Percentiles rank a stretch among this genome's conserved stretches.
Evolutionary conservation across 2,329 filamentous ascomycete genomes (phyloP).

Genomic region (Neofusicoccum umdonicola): DNA sequence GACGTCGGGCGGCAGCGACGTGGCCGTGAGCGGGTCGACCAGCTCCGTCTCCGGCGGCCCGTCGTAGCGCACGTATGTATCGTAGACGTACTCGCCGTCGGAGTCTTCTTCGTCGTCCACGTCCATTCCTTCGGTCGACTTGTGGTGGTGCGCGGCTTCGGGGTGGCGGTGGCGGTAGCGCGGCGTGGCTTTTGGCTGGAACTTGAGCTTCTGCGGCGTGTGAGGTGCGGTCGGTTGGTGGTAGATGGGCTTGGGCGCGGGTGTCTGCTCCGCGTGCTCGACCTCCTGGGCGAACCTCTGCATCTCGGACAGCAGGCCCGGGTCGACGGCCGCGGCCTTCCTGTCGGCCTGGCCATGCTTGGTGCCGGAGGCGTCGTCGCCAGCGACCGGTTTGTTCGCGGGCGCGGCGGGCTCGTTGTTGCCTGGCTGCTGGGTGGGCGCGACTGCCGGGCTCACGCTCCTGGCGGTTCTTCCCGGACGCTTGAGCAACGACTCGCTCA

Average conservation of each 20-base stretch:
- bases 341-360: not conserved
- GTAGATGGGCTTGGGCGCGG: not conserved
- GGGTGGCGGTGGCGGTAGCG: constrained; percentile 36
- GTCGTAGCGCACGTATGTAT: constrained; percentile 57
- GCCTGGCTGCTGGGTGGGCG: not conserved
- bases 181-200: constrained; percentile 34
- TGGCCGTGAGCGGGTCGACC: constrained; percentile 20
- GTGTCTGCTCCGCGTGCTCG: constrained; percentile 23
- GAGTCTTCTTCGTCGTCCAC: constrained; percentile 41
- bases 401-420: constrained; percentile 7
- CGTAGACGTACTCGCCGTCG: constrained; percentile 58
- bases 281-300: constrained; percentile 34
- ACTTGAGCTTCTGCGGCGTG: constrained; percentile 25
- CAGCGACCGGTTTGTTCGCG: constrained; percentile 13
- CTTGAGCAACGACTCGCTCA: not conserved
- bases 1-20: constrained; percentile 25
- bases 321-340: constrained; percentile 20
- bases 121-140: constrained; percentile 24
- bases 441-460: not conserved
- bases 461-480: constrained; percentile 2
- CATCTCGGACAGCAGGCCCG: constrained; percentile 30
- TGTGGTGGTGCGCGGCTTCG: not conserved
- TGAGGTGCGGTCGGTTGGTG: not conserved
- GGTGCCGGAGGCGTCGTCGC: not conserved
- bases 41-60: constrained; percentile 22